A percentile compares a stretch with the other conserved stretches of the same genome.
Evolutionary conservation across 805 yeast genomes (phyloP).

Genomic region (Monosporozyma yasuniensis): DNA sequence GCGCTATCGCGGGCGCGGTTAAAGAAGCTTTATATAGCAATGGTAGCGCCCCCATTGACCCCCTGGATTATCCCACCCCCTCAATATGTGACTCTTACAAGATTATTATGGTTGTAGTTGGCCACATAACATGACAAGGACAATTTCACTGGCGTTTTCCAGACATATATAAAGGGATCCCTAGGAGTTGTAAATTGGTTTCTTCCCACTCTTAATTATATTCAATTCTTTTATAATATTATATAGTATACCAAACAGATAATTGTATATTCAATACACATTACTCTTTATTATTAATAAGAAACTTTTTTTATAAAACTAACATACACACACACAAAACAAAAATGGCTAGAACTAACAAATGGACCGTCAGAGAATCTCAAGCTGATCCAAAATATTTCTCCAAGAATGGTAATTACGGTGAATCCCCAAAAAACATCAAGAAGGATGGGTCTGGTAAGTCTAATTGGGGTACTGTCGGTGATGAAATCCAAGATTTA

Average conservation of each 20-base stretch:
- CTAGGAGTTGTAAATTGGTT: not conserved
- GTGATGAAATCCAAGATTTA: constrained; percentile 65
- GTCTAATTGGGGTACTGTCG: constrained; percentile 79
- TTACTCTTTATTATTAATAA: not conserved
- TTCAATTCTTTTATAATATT: not conserved
- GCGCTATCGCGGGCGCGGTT: too few relatives aligned
- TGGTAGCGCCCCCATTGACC: too few relatives aligned
- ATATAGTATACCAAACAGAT: not conserved
- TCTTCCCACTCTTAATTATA: not conserved
- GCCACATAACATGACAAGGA: too few relatives aligned
- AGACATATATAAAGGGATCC: not conserved
- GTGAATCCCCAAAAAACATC: constrained; percentile 63
- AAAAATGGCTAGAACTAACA: constrained; percentile 63
- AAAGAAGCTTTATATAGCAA: too few relatives aligned
- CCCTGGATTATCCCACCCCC: too few relatives aligned
- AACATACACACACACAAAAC: not conserved
- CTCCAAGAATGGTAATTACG: constrained; percentile 63
- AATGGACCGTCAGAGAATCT: constrained; percentile 60
- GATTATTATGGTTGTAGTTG: too few relatives aligned
- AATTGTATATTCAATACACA: not conserved
- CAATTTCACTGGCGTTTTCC: not conserved
- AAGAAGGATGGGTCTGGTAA: constrained; percentile 83
- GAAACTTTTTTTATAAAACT: not conserved
- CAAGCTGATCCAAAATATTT: constrained; percentile 61
- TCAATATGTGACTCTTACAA: too few relatives aligned